A percentile compares a stretch with the other conserved stretches of the same genome.
Conservation (phyloP, 805 yeast genomes). For the Geotrichum ghanense region DNA sequence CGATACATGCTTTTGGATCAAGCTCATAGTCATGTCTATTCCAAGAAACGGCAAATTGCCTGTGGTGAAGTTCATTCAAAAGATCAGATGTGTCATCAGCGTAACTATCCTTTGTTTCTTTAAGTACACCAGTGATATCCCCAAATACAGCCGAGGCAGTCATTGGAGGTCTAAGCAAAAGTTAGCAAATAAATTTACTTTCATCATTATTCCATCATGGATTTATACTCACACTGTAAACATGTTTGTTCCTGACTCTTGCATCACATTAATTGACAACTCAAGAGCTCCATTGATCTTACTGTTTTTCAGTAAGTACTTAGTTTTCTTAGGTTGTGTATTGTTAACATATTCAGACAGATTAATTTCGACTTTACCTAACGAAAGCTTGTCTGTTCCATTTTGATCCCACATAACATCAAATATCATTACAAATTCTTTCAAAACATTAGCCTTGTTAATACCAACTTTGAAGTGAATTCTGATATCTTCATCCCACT, state of each 20-base stretch:
- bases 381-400: conserved; percentile 31
- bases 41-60: conserved; percentile 51
- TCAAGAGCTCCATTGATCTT: conserved; percentile 72
- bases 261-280: conserved; percentile 41
- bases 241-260: conserved; percentile 34
- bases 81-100: conserved; percentile 34
- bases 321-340: conserved; percentile 39
- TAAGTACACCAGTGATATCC: conserved; percentile 36
- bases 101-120: conserved; percentile 15
- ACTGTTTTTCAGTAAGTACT: conserved; percentile 64
- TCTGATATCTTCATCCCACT: conserved; percentile 34
- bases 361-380: conserved; percentile 62
- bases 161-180: conserved; percentile 22
- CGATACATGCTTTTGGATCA: conserved; percentile 60
- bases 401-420: conserved; percentile 35
- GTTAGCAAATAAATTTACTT: neutral
- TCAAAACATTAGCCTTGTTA: conserved; percentile 27
- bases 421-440: conserved; percentile 28
- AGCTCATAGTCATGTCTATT: conserved; percentile 43
- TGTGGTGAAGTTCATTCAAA: conserved; percentile 38
- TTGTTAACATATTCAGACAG: conserved; percentile 58
- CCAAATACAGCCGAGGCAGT: conserved; percentile 35
- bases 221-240: conserved; percentile 28
- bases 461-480: conserved; percentile 33
- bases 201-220: too few species aligned